Conservation (phyloP, 441 rosid species). For the Gossypium trilobum region DNA sequence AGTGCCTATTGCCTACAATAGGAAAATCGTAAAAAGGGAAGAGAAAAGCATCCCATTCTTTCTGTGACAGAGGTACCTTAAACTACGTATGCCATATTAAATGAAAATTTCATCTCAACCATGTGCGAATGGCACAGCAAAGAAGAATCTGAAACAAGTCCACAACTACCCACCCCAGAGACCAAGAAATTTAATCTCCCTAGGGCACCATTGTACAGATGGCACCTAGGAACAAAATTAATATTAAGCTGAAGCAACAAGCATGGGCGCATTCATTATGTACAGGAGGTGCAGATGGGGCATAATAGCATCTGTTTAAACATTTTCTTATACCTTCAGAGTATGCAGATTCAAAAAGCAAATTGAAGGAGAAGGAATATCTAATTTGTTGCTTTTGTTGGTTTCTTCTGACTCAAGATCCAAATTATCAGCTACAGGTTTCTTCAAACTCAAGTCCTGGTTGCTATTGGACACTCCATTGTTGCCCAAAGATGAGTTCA, state of each 20-base stretch:
- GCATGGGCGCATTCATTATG: constrained; percentile 2
- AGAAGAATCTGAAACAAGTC: not conserved
- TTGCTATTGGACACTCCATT: constrained; percentile 19
- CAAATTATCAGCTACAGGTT: constrained; percentile 25
- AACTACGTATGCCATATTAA: not conserved
- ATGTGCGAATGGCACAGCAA: not conserved
- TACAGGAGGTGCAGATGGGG: not conserved
- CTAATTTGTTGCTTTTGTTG: constrained; percentile 37
- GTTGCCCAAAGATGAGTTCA: constrained; percentile 42
- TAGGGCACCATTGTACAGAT: not conserved
- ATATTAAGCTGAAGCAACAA: constrained; percentile 1
- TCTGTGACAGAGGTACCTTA: not conserved
- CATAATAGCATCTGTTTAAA: not conserved
- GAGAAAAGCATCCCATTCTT: not conserved
- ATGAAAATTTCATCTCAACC: not conserved
- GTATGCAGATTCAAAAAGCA: constrained; percentile 81
- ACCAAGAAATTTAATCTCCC: not conserved
- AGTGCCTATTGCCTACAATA: not conserved
- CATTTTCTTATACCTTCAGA: constrained; percentile 47
- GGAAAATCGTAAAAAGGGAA: not conserved
- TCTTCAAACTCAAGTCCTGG: constrained; percentile 20
- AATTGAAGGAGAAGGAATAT: constrained; percentile 63
- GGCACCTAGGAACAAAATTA: not conserved
- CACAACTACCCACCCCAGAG: not conserved
- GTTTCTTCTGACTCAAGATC: constrained; percentile 29